Conservation (phyloP, 83 land plant species). For the Thuja plicata region DNA sequence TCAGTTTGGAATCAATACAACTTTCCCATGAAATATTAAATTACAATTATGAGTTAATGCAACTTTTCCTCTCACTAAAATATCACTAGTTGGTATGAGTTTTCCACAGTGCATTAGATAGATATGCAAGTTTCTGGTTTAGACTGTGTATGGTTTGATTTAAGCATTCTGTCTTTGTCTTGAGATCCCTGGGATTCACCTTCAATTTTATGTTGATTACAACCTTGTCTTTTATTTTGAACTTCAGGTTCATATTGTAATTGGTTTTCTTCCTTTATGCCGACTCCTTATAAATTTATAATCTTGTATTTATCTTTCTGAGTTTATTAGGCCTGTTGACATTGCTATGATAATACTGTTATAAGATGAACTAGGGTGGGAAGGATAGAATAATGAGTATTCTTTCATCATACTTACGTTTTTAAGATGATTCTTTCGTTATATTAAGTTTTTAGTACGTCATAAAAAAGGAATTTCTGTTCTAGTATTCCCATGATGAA, state of each 20-base stretch:
- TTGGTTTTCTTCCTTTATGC: background rate
- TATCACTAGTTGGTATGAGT: background rate
- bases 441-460: background rate
- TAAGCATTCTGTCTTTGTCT: background rate
- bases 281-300: background rate
- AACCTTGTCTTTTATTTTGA: no score
- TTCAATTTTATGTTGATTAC: background rate
- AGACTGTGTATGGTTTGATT: no score
- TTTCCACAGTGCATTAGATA: no score
- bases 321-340: background rate
- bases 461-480: background rate
- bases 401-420: background rate
- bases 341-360: background rate
- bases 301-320: background rate
- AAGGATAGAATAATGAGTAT: background rate
- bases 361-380: background rate
- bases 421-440: no score
- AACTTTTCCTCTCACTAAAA: background rate
- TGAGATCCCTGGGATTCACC: background rate
- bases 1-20: no score
- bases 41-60: background rate
- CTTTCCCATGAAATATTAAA: no score
- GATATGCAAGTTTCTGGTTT: no score
- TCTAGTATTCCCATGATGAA: background rate
- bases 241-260: background rate